Conservation (phyloP, 371 early-diverging fungal species). For the Mucor piriformis region DNA sequence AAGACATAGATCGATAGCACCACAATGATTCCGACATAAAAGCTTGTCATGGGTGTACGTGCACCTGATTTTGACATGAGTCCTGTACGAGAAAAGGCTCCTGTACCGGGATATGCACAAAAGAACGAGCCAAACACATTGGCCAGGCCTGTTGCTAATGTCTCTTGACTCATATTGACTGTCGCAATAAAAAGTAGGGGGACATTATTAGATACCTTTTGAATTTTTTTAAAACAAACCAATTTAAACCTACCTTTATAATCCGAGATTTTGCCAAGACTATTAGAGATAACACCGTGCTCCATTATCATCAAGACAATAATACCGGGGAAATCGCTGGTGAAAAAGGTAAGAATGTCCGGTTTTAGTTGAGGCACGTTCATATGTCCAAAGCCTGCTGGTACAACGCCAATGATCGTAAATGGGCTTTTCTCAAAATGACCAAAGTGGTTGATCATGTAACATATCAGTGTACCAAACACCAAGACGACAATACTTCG, state of each 20-base stretch:
- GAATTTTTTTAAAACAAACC: too few species aligned
- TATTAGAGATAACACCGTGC: slow-evolving; percentile 83
- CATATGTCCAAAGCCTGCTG: slow-evolving; percentile 71
- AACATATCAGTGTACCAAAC: slow-evolving; percentile 77
- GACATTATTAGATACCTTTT: too few species aligned
- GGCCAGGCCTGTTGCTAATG: slow-evolving; percentile 78
- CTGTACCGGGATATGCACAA: slow-evolving; percentile 81
- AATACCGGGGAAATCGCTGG: slow-evolving; percentile 62
- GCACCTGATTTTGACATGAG: slow-evolving; percentile 75
- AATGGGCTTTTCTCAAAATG: slow-evolving; percentile 43
- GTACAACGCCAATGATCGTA: slow-evolving; percentile 69
- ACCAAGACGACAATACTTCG: slow-evolving; percentile 77
- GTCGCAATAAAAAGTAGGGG: background rate
- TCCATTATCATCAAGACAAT: slow-evolving; percentile 82
- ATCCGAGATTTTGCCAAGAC: slow-evolving; percentile 72
- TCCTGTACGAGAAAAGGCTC: slow-evolving; percentile 86
- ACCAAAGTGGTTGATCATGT: slow-evolving; percentile 55
- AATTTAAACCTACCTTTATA: slow-evolving; percentile 39
- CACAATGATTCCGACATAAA: slow-evolving; percentile 78
- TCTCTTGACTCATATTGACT: slow-evolving; percentile 78
- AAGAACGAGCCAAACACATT: slow-evolving; percentile 84
- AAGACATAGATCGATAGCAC: slow-evolving; percentile 74
- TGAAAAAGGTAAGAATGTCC: slow-evolving; percentile 46
- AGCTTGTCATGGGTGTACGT: slow-evolving; percentile 74
- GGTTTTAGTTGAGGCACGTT: slow-evolving; percentile 52